Conservation (phyloP, 176 grass and related monocot species). For the Hordeum vulgare region DNA sequence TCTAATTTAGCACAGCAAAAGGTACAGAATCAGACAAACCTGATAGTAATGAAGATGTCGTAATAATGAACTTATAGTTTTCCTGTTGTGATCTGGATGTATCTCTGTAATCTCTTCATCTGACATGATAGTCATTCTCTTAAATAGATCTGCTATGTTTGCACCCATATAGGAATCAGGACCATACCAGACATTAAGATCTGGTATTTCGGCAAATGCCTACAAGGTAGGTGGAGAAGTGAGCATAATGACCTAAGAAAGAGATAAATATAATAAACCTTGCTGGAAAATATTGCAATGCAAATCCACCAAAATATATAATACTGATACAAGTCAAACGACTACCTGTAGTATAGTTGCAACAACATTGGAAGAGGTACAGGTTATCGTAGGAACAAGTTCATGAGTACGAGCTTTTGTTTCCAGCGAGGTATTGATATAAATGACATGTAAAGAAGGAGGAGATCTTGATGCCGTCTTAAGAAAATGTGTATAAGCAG, state of each 20-base stretch:
- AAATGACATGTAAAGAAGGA: slow-evolving; percentile 96
- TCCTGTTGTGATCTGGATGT: slow-evolving; percentile 70
- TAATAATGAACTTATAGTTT: slow-evolving; percentile 65
- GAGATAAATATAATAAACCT: slow-evolving; percentile 12
- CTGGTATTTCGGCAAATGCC: slow-evolving; percentile 89
- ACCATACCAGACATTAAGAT: slow-evolving; percentile 90
- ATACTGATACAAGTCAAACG: not conserved
- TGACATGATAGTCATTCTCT: slow-evolving; percentile 76
- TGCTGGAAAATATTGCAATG: not conserved
- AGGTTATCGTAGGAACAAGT: slow-evolving; percentile 93
- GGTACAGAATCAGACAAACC: slow-evolving; percentile 34
- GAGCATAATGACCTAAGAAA: not conserved
- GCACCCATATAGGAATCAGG: slow-evolving; percentile 99
- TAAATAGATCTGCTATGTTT: slow-evolving; percentile 89
- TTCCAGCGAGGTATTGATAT: slow-evolving; percentile 97
- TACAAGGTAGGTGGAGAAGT: slow-evolving; percentile 21
- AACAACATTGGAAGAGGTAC: slow-evolving; percentile 98
- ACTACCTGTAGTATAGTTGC: slow-evolving; percentile 93
- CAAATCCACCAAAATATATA: not conserved
- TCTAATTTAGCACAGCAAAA: slow-evolving; percentile 11
- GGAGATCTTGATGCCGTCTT: slow-evolving; percentile 51
- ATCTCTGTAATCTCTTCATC: slow-evolving; percentile 91
- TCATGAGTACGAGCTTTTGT: slow-evolving; percentile 94
- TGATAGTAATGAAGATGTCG: slow-evolving; percentile 71
- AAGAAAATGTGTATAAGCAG: slow-evolving; percentile 72